Evolutionary conservation across 2,329 filamentous ascomycete species (phyloP).

Genomic region (Diaporthe eres): DNA sequence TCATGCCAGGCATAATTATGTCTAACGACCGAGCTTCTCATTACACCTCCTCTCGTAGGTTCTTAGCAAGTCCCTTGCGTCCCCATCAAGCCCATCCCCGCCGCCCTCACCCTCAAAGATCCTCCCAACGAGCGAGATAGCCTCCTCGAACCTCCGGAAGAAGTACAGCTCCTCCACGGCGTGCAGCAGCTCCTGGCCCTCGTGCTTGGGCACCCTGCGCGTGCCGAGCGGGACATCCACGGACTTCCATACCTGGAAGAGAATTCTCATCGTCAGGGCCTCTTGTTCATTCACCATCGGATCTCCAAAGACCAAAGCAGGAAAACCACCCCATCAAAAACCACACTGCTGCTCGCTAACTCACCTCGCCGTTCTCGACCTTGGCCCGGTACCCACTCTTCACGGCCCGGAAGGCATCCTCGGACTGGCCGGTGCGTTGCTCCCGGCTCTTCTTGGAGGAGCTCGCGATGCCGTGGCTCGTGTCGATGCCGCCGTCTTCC

Average conservation of each 20-base stretch:
- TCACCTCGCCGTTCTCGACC: conserved; percentile 69
- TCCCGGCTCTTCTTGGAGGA: conserved; percentile 37
- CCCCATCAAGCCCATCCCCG: conserved; percentile 57
- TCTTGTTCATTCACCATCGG: not conserved
- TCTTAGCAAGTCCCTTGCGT: conserved; percentile 56
- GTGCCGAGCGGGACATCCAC: conserved; percentile 58
- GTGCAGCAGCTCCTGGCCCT: conserved; percentile 65
- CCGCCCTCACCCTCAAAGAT: conserved; percentile 51
- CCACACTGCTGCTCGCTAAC: conserved; percentile 39
- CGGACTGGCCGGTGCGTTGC: conserved; percentile 58
- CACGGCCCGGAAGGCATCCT: conserved; percentile 63
- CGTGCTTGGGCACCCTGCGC: conserved; percentile 57
- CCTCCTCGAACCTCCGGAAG: conserved; percentile 62
- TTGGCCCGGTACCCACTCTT: conserved; percentile 62
- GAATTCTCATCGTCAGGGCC: not conserved
- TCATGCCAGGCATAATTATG: too few species aligned
- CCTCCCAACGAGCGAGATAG: conserved; percentile 55
- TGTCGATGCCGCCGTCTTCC: conserved; percentile 35
- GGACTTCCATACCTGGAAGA: conserved; percentile 58
- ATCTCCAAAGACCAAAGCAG: not conserved
- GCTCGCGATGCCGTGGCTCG: conserved; percentile 21
- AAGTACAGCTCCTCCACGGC: conserved; percentile 73
- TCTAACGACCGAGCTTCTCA: conserved; percentile 46
- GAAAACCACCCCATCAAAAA: too few species aligned
- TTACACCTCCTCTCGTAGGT: conserved; percentile 60